Evolutionary conservation across 179 eudicot species (phyloP).

Genomic region (Sideroxylon spinosum): DNA sequence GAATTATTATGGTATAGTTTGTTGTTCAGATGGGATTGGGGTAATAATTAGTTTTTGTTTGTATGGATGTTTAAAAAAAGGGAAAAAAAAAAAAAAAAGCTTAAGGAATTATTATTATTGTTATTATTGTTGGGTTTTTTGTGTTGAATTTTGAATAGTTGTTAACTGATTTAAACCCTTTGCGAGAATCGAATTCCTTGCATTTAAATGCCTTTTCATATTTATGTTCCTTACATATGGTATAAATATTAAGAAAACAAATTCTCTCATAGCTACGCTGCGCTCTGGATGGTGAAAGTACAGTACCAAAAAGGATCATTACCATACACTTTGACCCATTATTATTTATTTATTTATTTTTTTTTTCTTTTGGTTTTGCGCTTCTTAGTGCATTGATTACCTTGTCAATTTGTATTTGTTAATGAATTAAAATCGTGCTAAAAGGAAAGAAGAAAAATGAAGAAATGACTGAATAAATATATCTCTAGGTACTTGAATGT

Average conservation of each 20-base stretch:
- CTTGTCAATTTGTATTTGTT: not conserved
- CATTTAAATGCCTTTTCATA: no score
- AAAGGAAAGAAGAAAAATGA: not conserved
- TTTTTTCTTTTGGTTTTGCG: no score
- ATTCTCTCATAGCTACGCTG: no score
- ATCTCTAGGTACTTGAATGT: not conserved
- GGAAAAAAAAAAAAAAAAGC: not conserved
- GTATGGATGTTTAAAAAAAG: not conserved
- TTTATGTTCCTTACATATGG: no score
- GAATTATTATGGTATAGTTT: not conserved
- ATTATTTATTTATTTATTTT: no score
- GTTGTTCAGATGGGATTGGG: not conserved
- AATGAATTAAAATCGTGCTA: not conserved
- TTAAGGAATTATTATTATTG: not conserved
- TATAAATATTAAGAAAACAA: no score
- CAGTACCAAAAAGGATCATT: no score
- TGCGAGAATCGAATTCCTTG: not conserved
- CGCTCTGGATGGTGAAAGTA: no score
- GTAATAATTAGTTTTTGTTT: not conserved
- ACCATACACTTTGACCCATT: no score
- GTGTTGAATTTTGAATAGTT: not conserved
- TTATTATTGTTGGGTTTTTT: not conserved
- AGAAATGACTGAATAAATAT: not conserved
- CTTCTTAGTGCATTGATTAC: not conserved
- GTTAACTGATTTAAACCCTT: not conserved